phyloP scores from a whole-genome alignment of 768 basidiomycete genomes.

The Termitomyces sp. region DNA sequence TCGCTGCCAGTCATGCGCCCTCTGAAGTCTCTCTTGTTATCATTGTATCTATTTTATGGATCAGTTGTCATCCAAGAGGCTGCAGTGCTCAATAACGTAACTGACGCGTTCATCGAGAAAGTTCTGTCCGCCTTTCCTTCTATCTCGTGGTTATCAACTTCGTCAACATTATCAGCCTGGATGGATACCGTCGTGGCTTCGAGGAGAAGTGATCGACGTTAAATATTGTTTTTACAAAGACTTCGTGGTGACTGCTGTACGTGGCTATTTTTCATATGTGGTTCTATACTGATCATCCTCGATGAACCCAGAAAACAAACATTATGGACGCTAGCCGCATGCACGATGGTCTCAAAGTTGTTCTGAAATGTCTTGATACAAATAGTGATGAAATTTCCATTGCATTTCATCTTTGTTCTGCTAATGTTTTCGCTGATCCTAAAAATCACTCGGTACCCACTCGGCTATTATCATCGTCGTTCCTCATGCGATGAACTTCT shows the following conservation, averaged over 20 bases:
- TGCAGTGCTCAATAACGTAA: slow-evolving; percentile 13
- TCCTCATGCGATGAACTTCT: slow-evolving; percentile 26
- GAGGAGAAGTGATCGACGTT: not conserved
- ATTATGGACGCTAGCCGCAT: slow-evolving; percentile 4
- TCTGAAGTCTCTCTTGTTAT: not conserved
- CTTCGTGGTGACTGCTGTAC: not conserved
- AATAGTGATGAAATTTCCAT: not conserved
- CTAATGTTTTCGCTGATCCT: not conserved
- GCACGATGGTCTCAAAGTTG: slow-evolving; percentile 6
- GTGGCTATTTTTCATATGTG: not conserved
- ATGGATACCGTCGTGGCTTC: slow-evolving; percentile 16
- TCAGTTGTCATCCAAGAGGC: not conserved
- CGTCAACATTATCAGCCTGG: slow-evolving; percentile 9
- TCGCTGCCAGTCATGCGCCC: not conserved
- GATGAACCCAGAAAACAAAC: not conserved
- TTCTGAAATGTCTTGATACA: slow-evolving; percentile 1
- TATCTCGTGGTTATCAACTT: slow-evolving; percentile 9
- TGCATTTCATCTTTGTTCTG: slow-evolving; percentile 1
- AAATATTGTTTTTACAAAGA: not conserved
- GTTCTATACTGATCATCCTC: not conserved
- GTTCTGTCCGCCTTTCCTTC: slow-evolving; percentile 15
- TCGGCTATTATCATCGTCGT: slow-evolving; percentile 18
- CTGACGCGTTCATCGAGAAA: slow-evolving; percentile 20
- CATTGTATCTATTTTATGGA: not conserved
- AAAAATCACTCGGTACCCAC: slow-evolving; percentile 14